Evolutionary conservation across 176 grass and related monocot species (phyloP), one percentile per base, ranked within the genome.

Genomic region (Poa pratensis): DNA sequence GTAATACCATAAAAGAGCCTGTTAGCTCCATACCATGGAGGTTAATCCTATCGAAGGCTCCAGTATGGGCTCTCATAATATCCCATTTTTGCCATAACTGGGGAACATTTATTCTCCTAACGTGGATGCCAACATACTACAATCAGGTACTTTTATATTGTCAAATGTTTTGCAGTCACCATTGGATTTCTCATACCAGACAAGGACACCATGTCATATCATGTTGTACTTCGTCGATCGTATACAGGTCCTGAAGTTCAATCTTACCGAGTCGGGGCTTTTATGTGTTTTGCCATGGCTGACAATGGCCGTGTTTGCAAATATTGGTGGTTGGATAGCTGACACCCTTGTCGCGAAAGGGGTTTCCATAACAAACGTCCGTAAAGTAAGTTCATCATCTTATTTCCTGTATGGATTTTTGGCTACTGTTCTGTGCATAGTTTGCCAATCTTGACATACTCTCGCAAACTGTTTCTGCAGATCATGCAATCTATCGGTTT

Each of bases 401-500:
- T 76, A 54, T n/a, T 3, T 35, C 34, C 34, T 86, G 37, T 65
- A n/a, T 90, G 15, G 48, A 76, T 18, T 40, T 83, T 59, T 53
- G 52, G 19, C 10, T 71, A 59, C 1, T 73, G 9, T 5, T 55
- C 8, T 74, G n/a, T 28, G 7, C 45, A 2, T 64, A 62, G 80
- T 27, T 35, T 87, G 42, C 64, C 48, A 37, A 73, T 49, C 20
- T 49, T 79, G 51, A 83, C 28, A 78, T 64, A 46, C 15, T 69
- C 30, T 40, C 48, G 24, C 52, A 66, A 81, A 8, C 13, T 81
- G 28, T 37, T 82, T 52, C 30, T 73, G 61, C 58, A 98, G 93
- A 98, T 98, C 89, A 98, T 98, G 96, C 96, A 98, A 82, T 90
- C 96, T n/a, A 95, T 98, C 81, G 96, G 96, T 54, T 98, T 98